Evolutionary conservation across 352 stramenopile species (phyloP).

Genomic region (Elongisporangium anandrum): DNA sequence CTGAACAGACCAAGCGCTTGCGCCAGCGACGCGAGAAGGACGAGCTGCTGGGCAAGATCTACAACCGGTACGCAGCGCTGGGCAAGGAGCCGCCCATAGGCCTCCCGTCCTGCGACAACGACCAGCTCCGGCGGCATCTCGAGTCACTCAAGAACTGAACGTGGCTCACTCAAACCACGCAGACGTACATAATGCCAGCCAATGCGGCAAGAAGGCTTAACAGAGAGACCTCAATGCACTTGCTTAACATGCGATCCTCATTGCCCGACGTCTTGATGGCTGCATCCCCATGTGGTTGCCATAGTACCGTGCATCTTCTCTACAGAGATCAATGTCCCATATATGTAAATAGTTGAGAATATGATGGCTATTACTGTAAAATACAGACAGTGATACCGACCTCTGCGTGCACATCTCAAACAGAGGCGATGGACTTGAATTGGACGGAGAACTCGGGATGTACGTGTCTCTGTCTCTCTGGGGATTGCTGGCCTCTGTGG

Average conservation of each 20-base stretch:
- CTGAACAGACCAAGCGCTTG: conserved; percentile 61
- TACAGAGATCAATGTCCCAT: too few relatives aligned
- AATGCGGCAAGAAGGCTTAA: neutral
- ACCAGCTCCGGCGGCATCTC: conserved; percentile 75
- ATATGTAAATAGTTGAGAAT: neutral
- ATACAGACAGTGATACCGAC: neutral
- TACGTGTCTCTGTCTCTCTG: neutral
- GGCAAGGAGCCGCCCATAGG: conserved; percentile 79
- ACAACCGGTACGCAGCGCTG: conserved; percentile 70
- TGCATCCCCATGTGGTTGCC: too few relatives aligned
- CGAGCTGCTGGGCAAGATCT: conserved; percentile 78
- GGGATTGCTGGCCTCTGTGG: neutral
- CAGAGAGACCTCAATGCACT: neutral
- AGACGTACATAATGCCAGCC: neutral
- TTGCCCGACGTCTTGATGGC: too few relatives aligned
- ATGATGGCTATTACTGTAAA: neutral
- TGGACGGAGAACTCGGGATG: neutral
- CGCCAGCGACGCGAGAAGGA: conserved; percentile 75
- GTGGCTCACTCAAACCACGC: neutral
- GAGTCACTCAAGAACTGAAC: conserved; percentile 30
- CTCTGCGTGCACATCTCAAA: neutral
- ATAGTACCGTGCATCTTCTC: too few relatives aligned
- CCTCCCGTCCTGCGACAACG: conserved; percentile 67
- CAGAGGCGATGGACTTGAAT: neutral
- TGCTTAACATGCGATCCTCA: neutral